Base-by-base conservation (phyloP, 1,284 basidiomycete species). In the Moesziomyces antarcticus region DNA sequence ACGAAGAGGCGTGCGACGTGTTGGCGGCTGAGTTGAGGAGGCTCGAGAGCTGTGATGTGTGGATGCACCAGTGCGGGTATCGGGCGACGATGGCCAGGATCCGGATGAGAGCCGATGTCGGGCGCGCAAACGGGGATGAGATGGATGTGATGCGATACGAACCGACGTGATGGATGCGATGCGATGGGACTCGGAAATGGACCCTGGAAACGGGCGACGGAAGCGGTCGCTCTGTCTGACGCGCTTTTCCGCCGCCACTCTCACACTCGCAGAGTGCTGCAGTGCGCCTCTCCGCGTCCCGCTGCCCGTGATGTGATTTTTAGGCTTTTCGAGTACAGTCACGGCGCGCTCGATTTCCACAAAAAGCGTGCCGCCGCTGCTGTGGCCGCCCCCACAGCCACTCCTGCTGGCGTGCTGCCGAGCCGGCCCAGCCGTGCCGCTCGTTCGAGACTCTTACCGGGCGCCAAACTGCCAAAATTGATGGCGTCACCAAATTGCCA, bases 131-230 rank as follows among this genome's bases (percentile, higher is more conserved):
- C 22, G 45, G 43, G 25, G 33, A 43, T 25, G 30, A 20, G 14
- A 41, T 25, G 24, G 50, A 52, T 27, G 21, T 51, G 51, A 35
- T 58, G 52, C 41, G 50, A 53, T 61, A 49, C 44, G 50, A 56
- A 48, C 50, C 35, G 37, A 18, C 37, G 25, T 27, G 25, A 27
- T 27, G 25, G 8, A 8, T 27, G 25, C 25, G 25, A 27, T 67
- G 54, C 44, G 50, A 56, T 51, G 61, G 49, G 37, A 18, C 37
- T 40, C 37, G 50, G 55, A 63, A 57, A 58, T 64, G 65, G 59
- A 68, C 59, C 64, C 64, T 54, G 54, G 54, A 66, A 55, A 48
- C 37, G 47, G 52, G 52, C 63, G 56, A 66, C 56, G 56, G 58
- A 54, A 66, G 56, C 48, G 56, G 56, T 44, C 48, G 51, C 6